These are phyloP conservation scores for Xylariaceae sp. DNA, from an alignment of 2,329 filamentous ascomycete genomes.

Conservation along the genomic window DNA sequence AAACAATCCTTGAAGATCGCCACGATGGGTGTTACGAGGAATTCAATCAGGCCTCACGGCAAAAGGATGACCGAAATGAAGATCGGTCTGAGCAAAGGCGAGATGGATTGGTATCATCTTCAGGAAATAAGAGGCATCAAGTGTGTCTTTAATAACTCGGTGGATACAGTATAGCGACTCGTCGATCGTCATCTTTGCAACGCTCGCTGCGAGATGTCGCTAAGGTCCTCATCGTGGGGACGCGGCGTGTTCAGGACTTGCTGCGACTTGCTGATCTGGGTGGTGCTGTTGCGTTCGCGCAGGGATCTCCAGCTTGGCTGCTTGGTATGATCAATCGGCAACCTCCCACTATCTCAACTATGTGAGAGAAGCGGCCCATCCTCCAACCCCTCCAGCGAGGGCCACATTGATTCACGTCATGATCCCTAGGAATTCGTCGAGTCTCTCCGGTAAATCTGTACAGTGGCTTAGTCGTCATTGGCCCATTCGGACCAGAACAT, in stretches of 20 bases:
- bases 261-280: constrained; percentile 2
- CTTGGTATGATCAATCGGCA: no score
- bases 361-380: no score
- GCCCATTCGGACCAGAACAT: no score
- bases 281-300: no score
- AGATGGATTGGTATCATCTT: constrained; percentile 11
- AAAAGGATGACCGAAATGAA: constrained; percentile 11
- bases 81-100: constrained; percentile 13
- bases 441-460: no score
- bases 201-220: constrained; percentile 7
- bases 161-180: constrained; percentile 15
- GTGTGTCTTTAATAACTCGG: constrained; percentile 17
- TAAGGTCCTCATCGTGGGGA: constrained; percentile 8
- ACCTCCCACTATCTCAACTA: no score
- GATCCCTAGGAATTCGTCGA: no score
- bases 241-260: constrained; percentile 8
- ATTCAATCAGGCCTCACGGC: constrained; percentile 6
- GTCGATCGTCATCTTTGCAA: constrained; percentile 29
- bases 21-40: constrained; percentile 19
- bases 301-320: no score
- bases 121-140: constrained; percentile 11
- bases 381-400: no score
- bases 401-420: no score
- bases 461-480: no score
- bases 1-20: not conserved